phyloP scores from a whole-genome alignment of 225 moss, liverwort and hornwort genomes.

The Physcomitrellopsis africana region DNA sequence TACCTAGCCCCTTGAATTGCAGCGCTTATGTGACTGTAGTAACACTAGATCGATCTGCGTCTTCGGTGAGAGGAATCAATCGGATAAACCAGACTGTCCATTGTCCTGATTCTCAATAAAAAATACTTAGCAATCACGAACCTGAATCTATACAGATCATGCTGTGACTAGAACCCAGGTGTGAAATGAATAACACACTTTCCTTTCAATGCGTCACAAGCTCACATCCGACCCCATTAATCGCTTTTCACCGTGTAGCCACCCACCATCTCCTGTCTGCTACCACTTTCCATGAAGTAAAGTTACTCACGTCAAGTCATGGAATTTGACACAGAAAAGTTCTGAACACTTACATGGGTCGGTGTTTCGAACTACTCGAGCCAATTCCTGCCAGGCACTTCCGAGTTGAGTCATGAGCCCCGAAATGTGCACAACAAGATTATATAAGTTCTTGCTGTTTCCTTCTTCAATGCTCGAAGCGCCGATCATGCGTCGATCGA shows the following conservation, averaged over 20 bases:
- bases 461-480: slow-evolving; percentile 56
- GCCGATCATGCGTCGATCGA: slow-evolving; percentile 59
- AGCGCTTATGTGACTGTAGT: too few relatives aligned
- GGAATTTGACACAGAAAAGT: background rate
- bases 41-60: background rate
- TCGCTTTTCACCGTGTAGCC: slow-evolving; percentile 8
- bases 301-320: slow-evolving; percentile 17
- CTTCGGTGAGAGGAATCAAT: slow-evolving; percentile 15
- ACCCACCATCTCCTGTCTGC: slow-evolving; percentile 18
- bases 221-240: background rate
- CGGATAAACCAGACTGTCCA: slow-evolving; percentile 13
- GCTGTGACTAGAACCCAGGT: slow-evolving; percentile 11
- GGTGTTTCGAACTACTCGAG: slow-evolving; percentile 55
- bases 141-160: slow-evolving; percentile 16
- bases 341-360: slow-evolving; percentile 51
- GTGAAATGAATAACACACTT: slow-evolving; percentile 14
- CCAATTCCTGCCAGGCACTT: slow-evolving; percentile 71
- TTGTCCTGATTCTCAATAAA: slow-evolving; percentile 7
- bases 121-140: slow-evolving; percentile 5
- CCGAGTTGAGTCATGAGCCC: slow-evolving; percentile 61
- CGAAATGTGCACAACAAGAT: slow-evolving; percentile 61
- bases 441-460: slow-evolving; percentile 49
- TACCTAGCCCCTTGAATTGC: too few relatives aligned
- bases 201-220: too few relatives aligned
- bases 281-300: slow-evolving; percentile 15